phyloP scores from a whole-genome alignment of 345 rosid species.

The Gynandropsis gynandra region DNA sequence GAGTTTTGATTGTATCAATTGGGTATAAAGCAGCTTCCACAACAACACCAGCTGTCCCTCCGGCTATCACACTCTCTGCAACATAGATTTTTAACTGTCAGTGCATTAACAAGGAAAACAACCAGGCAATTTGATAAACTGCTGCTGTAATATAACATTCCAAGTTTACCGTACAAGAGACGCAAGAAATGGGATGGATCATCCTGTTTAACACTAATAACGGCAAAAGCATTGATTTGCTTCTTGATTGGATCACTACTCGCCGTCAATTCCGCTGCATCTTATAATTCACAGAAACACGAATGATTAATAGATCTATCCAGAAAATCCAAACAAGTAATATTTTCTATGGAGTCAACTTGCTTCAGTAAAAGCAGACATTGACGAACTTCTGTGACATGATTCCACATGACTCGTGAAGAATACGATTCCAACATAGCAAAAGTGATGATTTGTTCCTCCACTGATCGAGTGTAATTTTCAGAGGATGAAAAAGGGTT shows the following conservation, averaged over 20 bases:
- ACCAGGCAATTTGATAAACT: background rate
- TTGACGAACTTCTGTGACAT: too few relatives aligned
- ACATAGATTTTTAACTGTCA: slow-evolving; percentile 2
- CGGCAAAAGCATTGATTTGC: slow-evolving; percentile 7
- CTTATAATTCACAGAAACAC: slow-evolving; percentile 13
- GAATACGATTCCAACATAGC: too few relatives aligned
- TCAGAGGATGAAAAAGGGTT: too few relatives aligned
- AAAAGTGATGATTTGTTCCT: too few relatives aligned
- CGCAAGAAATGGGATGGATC: slow-evolving; percentile 36
- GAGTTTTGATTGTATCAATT: slow-evolving; percentile 80
- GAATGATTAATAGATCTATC: background rate
- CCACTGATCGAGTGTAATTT: too few relatives aligned
- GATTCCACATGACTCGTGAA: too few relatives aligned
- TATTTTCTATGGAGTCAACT: too few relatives aligned
- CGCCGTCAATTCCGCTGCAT: slow-evolving; percentile 25
- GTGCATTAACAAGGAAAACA: background rate
- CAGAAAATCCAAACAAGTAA: too few relatives aligned
- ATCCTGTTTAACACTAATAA: slow-evolving; percentile 21
- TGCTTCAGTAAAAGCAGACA: too few relatives aligned
- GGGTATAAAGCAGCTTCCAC: slow-evolving; percentile 84
- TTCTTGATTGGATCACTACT: slow-evolving; percentile 18
- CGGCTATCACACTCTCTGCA: slow-evolving; percentile 64
- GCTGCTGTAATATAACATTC: background rate
- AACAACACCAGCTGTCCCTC: slow-evolving; percentile 72
- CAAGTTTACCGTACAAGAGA: slow-evolving; percentile 31